phyloP scores from a whole-genome alignment of 2,329 filamentous ascomycete genomes.

The Whalleya microplaca region DNA sequence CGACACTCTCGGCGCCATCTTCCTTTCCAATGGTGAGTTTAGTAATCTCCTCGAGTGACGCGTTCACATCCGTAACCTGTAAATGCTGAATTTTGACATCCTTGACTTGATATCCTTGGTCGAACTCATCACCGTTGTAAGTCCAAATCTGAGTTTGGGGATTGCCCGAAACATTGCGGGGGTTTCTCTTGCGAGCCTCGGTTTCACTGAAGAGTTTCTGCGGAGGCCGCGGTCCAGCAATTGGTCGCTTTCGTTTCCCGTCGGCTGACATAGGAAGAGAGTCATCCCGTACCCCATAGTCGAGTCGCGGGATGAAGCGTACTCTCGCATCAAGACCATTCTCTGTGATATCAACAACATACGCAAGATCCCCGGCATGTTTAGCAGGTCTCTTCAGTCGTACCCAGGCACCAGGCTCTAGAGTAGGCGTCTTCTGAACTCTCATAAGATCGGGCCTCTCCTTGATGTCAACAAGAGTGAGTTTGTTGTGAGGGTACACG shows the following conservation, averaged over 20 bases:
- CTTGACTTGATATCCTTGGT: constrained; percentile 91
- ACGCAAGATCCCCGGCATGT: constrained; percentile 87
- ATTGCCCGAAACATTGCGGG: constrained; percentile 65
- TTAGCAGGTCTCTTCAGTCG: constrained; percentile 79
- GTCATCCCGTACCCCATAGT: constrained; percentile 90
- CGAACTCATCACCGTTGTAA: constrained; percentile 87
- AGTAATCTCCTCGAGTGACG: constrained; percentile 93
- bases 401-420: constrained; percentile 90
- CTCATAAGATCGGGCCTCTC: constrained; percentile 97
- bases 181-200: constrained; percentile 88
- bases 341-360: constrained; percentile 89
- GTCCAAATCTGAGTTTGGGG: constrained; percentile 79
- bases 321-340: constrained; percentile 90
- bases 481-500: constrained; percentile 85
- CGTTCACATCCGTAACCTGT: constrained; percentile 87
- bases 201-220: constrained; percentile 90
- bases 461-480: constrained; percentile 89
- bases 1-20: constrained; percentile 91
- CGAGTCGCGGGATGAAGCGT: constrained; percentile 84
- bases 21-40: constrained; percentile 86
- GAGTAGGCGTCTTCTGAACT: constrained; percentile 80
- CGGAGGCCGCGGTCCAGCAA: constrained; percentile 72
- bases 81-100: constrained; percentile 89
- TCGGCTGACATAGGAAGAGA: constrained; percentile 52
- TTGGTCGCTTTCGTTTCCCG: constrained; percentile 79